These are phyloP conservation scores for Cyberlindnera bimundalis DNA, from an alignment of 805 yeast species.

Conservation along the genomic window DNA sequence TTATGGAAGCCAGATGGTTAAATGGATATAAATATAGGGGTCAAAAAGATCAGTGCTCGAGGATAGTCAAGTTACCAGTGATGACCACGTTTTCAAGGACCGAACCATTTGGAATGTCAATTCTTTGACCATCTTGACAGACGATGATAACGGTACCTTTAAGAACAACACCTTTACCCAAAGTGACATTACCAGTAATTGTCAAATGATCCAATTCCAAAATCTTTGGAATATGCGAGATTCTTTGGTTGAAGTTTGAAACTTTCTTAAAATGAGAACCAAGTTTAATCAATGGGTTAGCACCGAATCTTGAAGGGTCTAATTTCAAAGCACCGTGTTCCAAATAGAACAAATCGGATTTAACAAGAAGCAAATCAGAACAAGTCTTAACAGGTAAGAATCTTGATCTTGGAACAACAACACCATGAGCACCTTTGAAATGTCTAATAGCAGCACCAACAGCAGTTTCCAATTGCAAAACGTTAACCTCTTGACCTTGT, in stretches of 20 bases:
- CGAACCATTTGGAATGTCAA: slow-evolving; percentile 96
- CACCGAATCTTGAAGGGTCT: slow-evolving; percentile 82
- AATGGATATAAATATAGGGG: too few relatives aligned
- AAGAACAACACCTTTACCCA: slow-evolving; percentile 86
- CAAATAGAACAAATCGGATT: slow-evolving; percentile 87
- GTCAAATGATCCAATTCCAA: slow-evolving; percentile 96
- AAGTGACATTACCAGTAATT: slow-evolving; percentile 90
- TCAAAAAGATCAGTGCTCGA: slow-evolving; percentile 76
- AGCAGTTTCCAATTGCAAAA: slow-evolving; percentile 95
- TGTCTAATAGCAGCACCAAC: slow-evolving; percentile 99
- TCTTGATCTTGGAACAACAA: slow-evolving; percentile 96
- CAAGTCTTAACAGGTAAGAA: slow-evolving; percentile 98
- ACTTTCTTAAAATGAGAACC: slow-evolving; percentile 98
- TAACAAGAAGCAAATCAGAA: slow-evolving; percentile 89
- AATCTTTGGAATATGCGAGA: slow-evolving; percentile 93
- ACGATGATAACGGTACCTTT: slow-evolving; percentile 98
- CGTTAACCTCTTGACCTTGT: slow-evolving; percentile 78
- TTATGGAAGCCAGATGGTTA: too few relatives aligned
- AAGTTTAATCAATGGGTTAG: slow-evolving; percentile 90
- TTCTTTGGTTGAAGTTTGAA: slow-evolving; percentile 81
- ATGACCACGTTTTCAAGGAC: slow-evolving; percentile 94
- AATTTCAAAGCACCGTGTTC: slow-evolving; percentile 88
- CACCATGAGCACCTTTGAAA: slow-evolving; percentile 93
- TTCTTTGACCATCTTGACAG: slow-evolving; percentile 94
- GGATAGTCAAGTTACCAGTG: slow-evolving; percentile 92